These are phyloP conservation scores for Glaciozyma martinii DNA, from an alignment of 768 basidiomycete genomes.

Conservation along the genomic window DNA sequence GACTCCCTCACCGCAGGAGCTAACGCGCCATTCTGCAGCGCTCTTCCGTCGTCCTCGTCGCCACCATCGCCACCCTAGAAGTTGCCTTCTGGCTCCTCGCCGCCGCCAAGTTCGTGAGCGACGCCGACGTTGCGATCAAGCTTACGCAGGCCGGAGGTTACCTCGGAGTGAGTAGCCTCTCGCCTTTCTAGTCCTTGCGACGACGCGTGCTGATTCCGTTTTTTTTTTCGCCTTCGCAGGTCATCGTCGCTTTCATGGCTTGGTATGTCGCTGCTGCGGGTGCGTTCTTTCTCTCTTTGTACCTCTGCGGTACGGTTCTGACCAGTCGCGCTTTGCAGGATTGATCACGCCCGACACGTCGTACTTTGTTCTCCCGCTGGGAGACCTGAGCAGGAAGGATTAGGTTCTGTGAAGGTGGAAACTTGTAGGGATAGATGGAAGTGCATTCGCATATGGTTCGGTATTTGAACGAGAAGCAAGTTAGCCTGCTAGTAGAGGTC, in stretches of 20 bases:
- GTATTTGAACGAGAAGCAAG: too few species aligned
- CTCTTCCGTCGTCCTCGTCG: slow-evolving; percentile 40
- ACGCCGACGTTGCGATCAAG: slow-evolving; percentile 17
- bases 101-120: slow-evolving; percentile 34
- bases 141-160: slow-evolving; percentile 40
- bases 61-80: slow-evolving; percentile 42
- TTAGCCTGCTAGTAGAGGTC: too few species aligned
- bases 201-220: neutral
- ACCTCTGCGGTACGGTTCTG: neutral
- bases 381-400: slow-evolving; percentile 34
- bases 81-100: slow-evolving; percentile 35
- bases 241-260: too few species aligned
- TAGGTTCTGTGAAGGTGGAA: neutral
- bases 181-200: neutral
- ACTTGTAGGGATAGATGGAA: too few species aligned
- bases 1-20: slow-evolving; percentile 7
- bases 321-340: slow-evolving; percentile 27
- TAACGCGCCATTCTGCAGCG: slow-evolving; percentile 49
- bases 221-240: too few species aligned
- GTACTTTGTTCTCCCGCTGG: slow-evolving; percentile 39
- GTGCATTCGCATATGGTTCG: too few species aligned
- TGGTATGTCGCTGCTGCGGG: too few species aligned
- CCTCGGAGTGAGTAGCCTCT: slow-evolving; percentile 3
- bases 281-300: too few species aligned
- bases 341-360: slow-evolving; percentile 39